A percentile compares a stretch with the other conserved stretches of the same genome.
These are phyloP conservation scores for Brettanomyces anomalus DNA, from an alignment of 805 yeast genomes.

Conservation along the genomic window DNA sequence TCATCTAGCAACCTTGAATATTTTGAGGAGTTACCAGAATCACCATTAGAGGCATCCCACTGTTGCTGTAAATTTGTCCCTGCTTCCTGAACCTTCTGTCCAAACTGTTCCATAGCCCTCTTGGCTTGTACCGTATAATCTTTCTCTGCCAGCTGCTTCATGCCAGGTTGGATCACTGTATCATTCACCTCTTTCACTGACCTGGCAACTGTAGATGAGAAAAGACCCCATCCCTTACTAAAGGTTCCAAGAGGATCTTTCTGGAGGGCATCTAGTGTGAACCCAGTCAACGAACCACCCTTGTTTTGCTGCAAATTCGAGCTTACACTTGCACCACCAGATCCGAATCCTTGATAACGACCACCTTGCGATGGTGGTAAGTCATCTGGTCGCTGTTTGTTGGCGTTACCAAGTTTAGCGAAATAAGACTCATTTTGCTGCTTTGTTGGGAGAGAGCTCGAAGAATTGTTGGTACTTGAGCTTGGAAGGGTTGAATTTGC, in stretches of 20 bases:
- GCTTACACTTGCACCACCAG: conserved; percentile 44
- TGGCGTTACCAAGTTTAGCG: conserved; percentile 65
- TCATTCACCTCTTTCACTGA: conserved; percentile 82
- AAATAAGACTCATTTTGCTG: conserved; percentile 74
- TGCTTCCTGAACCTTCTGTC: conserved; percentile 87
- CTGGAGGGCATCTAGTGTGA: conserved; percentile 63
- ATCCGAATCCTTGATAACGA: conserved; percentile 85
- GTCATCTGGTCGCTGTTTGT: conserved; percentile 64
- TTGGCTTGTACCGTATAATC: conserved; percentile 77
- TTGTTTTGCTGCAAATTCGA: conserved; percentile 7
- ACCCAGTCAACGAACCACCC: conserved; percentile 39
- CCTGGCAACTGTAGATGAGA: conserved; percentile 76
- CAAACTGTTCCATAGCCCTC: conserved; percentile 94
- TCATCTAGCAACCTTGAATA: conserved; percentile 53
- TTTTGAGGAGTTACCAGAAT: conserved; percentile 34
- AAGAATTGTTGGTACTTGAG: background rate
- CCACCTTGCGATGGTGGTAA: conserved; percentile 94
- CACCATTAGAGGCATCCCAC: conserved; percentile 36
- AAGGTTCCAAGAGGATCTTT: conserved; percentile 87
- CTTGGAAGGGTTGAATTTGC: conserved; percentile 3
- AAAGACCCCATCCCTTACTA: conserved; percentile 88
- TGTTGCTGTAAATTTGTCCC: conserved; percentile 62
- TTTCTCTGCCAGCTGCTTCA: conserved; percentile 68
- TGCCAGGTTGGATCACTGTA: conserved; percentile 83
- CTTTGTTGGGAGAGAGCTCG: conserved; percentile 22